Percentiles rank a stretch among this genome's conserved stretches.
Evolutionary conservation across 257 asterid genomes (phyloP).

Genomic region (Solanum paucissectum): DNA sequence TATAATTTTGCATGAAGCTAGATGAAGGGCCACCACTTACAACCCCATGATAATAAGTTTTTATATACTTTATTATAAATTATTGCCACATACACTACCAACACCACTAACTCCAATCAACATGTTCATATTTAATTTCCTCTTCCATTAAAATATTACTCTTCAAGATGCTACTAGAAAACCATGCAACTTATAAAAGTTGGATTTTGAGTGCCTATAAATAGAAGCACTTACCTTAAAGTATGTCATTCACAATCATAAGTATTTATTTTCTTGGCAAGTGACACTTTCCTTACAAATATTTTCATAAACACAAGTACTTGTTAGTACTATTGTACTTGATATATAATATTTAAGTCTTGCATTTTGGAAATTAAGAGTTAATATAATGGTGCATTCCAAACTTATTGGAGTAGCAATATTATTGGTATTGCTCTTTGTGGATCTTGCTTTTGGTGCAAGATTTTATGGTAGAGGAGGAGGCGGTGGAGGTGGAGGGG

Average conservation of each 20-base stretch:
- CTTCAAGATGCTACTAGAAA: conserved; percentile 31
- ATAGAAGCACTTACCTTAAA: conserved; percentile 9
- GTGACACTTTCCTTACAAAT: background rate
- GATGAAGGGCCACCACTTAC: background rate
- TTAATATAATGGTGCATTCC: conserved; percentile 17
- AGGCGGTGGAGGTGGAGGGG: conserved; percentile 6
- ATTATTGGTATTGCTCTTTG: conserved; percentile 29
- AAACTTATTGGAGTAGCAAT: conserved; percentile 24
- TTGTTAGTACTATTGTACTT: background rate
- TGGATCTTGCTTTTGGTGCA: conserved; percentile 43
- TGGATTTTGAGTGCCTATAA: conserved; percentile 33
- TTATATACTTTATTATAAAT: background rate
- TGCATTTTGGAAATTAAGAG: conserved; percentile 6
- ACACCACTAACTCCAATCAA: conserved; percentile 3
- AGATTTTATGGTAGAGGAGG: conserved; percentile 24
- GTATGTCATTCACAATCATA: conserved; percentile 2
- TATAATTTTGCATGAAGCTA: background rate
- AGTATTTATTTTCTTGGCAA: background rate
- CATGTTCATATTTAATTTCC: background rate
- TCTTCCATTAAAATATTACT: background rate
- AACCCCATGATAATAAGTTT: background rate
- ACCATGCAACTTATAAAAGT: conserved; percentile 25
- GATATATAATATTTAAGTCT: too few relatives aligned
- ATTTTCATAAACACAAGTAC: background rate
- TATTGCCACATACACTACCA: background rate